A percentile compares a stretch with the other conserved stretches of the same genome.
Conservation (phyloP, 371 early-diverging fungal species). For the Mucor piriformis region DNA sequence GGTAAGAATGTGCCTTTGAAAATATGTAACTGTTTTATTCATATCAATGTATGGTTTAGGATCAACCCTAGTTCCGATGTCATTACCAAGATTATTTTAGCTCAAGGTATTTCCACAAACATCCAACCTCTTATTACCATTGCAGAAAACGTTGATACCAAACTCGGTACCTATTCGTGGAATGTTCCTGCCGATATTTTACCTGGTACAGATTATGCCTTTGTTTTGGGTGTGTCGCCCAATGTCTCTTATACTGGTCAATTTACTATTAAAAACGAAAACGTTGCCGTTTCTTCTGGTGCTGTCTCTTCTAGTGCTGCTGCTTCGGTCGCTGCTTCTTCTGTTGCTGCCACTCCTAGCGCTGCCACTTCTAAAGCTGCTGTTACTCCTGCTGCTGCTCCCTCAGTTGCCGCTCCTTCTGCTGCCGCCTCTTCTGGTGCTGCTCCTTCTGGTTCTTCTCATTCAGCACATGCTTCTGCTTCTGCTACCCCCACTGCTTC, state of each 20-base stretch:
- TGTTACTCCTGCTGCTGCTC: slow-evolving; percentile 4
- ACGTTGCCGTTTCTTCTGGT: background rate
- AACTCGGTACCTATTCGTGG: slow-evolving; percentile 22
- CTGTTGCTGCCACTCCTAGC: slow-evolving; percentile 1
- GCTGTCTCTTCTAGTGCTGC: slow-evolving; percentile 4
- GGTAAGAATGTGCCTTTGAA: slow-evolving; percentile 12
- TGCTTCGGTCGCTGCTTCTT: slow-evolving; percentile 2
- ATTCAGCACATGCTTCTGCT: background rate
- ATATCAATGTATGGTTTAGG: slow-evolving; percentile 2
- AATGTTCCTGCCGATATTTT: slow-evolving; percentile 22
- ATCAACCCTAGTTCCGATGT: slow-evolving; percentile 13
- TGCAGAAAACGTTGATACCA: slow-evolving; percentile 20
- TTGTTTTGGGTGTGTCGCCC: slow-evolving; percentile 27
- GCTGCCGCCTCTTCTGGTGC: slow-evolving; percentile 2
- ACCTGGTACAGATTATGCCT: slow-evolving; percentile 25
- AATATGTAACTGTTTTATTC: too few relatives aligned
- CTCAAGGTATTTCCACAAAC: slow-evolving; percentile 17
- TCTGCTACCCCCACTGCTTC: slow-evolving; percentile 11
- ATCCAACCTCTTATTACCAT: slow-evolving; percentile 17
- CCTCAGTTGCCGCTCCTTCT: slow-evolving; percentile 7
- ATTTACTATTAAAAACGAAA: slow-evolving; percentile 21
- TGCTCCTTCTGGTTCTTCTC: slow-evolving; percentile 1
- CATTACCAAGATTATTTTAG: slow-evolving; percentile 30
- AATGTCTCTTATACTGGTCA: slow-evolving; percentile 31
- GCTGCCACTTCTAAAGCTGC: background rate